Percentiles rank a stretch among this genome's conserved stretches.
Conservation (phyloP, 768 basidiomycete genomes). For the Suillus cothurnatus region DNA sequence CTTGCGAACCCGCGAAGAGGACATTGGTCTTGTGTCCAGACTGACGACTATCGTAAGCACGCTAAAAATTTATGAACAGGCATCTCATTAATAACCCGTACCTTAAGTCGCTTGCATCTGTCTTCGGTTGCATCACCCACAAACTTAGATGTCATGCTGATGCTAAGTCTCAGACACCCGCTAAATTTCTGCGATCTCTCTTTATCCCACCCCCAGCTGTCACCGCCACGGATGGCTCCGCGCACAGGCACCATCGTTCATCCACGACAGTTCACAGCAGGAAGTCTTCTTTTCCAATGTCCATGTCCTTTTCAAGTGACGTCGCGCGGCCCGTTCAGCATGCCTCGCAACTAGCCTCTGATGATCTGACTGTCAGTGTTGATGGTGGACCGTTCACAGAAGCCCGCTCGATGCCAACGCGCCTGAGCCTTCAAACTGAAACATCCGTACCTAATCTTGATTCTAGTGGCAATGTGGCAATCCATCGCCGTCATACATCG, state of each 20-base stretch:
- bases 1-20: conserved; percentile 65
- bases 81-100: conserved; percentile 7
- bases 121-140: conserved; percentile 63
- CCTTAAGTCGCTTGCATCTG: conserved; percentile 55
- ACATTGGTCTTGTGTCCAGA: conserved; percentile 58
- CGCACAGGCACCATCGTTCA: conserved; percentile 20
- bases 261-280: conserved; percentile 29
- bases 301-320: conserved; percentile 22
- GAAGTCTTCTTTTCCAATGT: conserved; percentile 27
- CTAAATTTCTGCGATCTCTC: conserved; percentile 38
- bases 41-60: conserved; percentile 55
- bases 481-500: conserved; percentile 17
- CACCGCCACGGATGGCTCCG: conserved; percentile 20
- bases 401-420: conserved; percentile 9
- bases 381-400: conserved; percentile 9
- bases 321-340: conserved; percentile 19
- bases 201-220: conserved; percentile 34
- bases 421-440: conserved; percentile 18
- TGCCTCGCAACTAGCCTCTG: conserved; percentile 18
- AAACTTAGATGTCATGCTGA: conserved; percentile 51
- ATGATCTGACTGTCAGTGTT: conserved; percentile 7
- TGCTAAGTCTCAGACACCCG: conserved; percentile 20
- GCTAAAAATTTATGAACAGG: not conserved
- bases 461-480: conserved; percentile 7
- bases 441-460: conserved; percentile 16